Conservation (phyloP, 1,284 basidiomycete genomes). For the Cerioporus squamosus region DNA sequence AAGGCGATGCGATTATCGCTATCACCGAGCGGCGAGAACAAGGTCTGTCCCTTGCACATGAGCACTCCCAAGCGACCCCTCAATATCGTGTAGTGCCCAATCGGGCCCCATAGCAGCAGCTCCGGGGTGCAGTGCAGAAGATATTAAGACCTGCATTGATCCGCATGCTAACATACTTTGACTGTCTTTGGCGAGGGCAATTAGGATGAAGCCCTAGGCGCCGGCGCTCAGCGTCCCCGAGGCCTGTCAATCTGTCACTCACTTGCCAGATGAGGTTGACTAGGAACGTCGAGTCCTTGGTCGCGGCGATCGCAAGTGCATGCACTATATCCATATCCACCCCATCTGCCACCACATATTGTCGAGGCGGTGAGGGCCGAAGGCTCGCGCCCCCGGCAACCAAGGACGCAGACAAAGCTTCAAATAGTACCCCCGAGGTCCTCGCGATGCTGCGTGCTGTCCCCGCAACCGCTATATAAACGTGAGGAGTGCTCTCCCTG, state of each 20-base stretch:
- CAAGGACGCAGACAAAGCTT: constrained; percentile 19
- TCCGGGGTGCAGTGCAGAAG: background rate
- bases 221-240: background rate
- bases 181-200: background rate
- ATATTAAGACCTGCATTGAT: background rate
- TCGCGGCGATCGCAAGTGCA: background rate
- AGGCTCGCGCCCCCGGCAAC: constrained; percentile 3
- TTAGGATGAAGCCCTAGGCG: background rate
- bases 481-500: background rate
- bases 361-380: constrained; percentile 12
- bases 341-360: background rate
- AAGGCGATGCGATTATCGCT: no score
- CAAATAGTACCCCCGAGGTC: background rate
- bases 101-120: background rate
- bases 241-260: background rate
- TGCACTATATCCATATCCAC: constrained; percentile 14
- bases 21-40: no score
- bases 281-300: constrained; percentile 6
- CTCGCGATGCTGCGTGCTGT: background rate
- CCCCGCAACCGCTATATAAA: constrained; percentile 6
- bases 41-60: no score
- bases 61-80: background rate
- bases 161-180: background rate
- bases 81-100: no score
- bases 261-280: constrained; percentile 11